phyloP scores from a whole-genome alignment of 805 yeast genomes.

The Kodamaea sagamina region DNA sequence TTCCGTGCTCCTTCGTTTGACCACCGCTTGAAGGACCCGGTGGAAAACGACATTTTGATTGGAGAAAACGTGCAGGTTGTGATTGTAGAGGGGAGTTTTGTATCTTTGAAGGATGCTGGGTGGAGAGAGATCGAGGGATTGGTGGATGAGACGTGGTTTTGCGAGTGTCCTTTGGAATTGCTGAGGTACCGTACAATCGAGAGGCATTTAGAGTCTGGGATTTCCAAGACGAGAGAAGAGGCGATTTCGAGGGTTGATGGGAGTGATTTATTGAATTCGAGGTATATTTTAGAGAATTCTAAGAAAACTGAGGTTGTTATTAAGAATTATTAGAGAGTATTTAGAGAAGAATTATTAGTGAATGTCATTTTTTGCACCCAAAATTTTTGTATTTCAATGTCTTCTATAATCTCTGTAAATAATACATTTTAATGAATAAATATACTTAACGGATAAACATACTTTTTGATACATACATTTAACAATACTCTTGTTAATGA shows the following conservation, averaged over 20 bases:
- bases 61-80: constrained; percentile 22
- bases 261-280: constrained; percentile 70
- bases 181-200: constrained; percentile 21
- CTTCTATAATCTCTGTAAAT: too few relatives aligned
- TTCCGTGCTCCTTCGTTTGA: constrained; percentile 34
- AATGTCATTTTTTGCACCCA: too few relatives aligned
- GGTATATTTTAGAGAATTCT: constrained; percentile 24
- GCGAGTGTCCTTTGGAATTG: constrained; percentile 18
- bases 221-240: constrained; percentile 35
- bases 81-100: constrained; percentile 30
- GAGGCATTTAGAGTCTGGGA: constrained; percentile 28
- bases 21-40: constrained; percentile 29
- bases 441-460: too few relatives aligned
- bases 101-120: constrained; percentile 23
- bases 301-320: constrained; percentile 12
- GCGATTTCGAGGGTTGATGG: constrained; percentile 53
- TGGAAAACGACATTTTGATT: constrained; percentile 22
- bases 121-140: constrained; percentile 22
- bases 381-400: too few relatives aligned
- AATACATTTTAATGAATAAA: too few relatives aligned
- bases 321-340: constrained; percentile 4
- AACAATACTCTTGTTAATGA: too few relatives aligned
- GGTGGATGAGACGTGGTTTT: constrained; percentile 26
- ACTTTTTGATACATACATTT: too few relatives aligned
- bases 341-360: too few relatives aligned